A percentile compares a stretch with the other conserved stretches of the same genome.
Conservation (phyloP, 371 early-diverging fungal genomes). For the Rhizopus delemar region DNA sequence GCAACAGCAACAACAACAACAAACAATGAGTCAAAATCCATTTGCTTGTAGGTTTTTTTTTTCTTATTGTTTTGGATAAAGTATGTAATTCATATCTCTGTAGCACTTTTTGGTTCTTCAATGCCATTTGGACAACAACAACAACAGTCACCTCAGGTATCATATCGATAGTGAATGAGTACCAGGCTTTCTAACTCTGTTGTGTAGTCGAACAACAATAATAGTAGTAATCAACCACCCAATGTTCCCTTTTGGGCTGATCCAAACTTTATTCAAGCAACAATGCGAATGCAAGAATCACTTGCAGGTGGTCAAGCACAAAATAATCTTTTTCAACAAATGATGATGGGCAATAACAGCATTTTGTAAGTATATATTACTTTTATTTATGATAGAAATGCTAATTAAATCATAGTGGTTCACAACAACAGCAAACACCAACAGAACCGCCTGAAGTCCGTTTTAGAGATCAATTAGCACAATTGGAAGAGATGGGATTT, state of each 20-base stretch:
- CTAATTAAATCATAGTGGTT: conserved; percentile 8
- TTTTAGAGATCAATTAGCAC: conserved; percentile 70
- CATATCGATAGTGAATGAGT: background rate
- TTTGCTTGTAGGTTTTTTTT: conserved; percentile 42
- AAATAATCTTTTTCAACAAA: conserved; percentile 23
- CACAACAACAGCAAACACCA: conserved; percentile 11
- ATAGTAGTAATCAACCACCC: conserved; percentile 7
- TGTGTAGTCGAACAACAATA: conserved; percentile 5
- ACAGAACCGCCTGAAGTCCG: conserved; percentile 61
- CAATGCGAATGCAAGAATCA: conserved; percentile 42
- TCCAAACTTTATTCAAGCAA: conserved; percentile 48
- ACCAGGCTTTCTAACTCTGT: background rate
- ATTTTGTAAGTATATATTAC: background rate
- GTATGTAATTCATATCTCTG: conserved; percentile 7
- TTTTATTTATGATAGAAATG: background rate
- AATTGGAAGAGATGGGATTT: conserved; percentile 87
- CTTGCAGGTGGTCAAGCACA: conserved; percentile 26
- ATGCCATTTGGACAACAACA: conserved; percentile 46
- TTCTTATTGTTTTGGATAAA: background rate
- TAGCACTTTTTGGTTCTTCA: conserved; percentile 26
- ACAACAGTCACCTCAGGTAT: conserved; percentile 26
- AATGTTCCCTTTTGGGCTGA: conserved; percentile 49
- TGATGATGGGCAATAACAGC: conserved; percentile 21
- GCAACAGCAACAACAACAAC: conserved; percentile 1
- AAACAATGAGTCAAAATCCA: conserved; percentile 33